Evolutionary conservation across 371 early-diverging fungal genomes (phyloP).

Genomic region (Actinomortierella wolfii): DNA sequence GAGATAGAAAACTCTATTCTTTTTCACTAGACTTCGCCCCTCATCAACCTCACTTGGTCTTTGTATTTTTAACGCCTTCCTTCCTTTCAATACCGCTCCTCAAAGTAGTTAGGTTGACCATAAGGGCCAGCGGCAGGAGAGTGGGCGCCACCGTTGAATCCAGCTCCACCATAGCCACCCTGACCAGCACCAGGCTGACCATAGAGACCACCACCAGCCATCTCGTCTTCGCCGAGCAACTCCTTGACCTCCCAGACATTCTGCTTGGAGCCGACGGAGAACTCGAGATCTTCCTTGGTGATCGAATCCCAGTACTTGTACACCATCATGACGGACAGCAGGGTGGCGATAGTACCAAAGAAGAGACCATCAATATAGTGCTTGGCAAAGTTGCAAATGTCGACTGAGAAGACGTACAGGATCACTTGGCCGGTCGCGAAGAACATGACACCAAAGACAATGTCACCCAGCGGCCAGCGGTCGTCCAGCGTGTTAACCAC

Average conservation of each 20-base stretch:
- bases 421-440: conserved; percentile 86
- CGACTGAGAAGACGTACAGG: conserved; percentile 74
- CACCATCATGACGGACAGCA: conserved; percentile 97
- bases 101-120: conserved; percentile 36
- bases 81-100: conserved; percentile 17
- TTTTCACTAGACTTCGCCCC: too few species aligned
- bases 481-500: conserved; percentile 94
- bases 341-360: conserved; percentile 91
- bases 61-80: neutral
- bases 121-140: conserved; percentile 23
- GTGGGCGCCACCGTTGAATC: conserved; percentile 5
- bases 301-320: conserved; percentile 99
- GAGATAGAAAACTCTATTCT: too few species aligned
- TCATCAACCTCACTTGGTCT: too few species aligned
- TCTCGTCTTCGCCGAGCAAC: conserved; percentile 60
- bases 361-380: conserved; percentile 97
- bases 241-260: conserved; percentile 96
- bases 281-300: conserved; percentile 98
- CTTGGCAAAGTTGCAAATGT: conserved; percentile 84
- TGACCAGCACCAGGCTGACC: conserved; percentile 13
- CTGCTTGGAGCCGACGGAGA: conserved; percentile 88
- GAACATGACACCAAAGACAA: conserved; percentile 87
- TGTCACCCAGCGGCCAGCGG: conserved; percentile 95
- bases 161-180: conserved; percentile 9
- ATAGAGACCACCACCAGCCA: conserved; percentile 25